Percentiles rank a stretch among this genome's conserved stretches.
Conservation (phyloP, 306 rosid species). For the Rubus parviflorus region DNA sequence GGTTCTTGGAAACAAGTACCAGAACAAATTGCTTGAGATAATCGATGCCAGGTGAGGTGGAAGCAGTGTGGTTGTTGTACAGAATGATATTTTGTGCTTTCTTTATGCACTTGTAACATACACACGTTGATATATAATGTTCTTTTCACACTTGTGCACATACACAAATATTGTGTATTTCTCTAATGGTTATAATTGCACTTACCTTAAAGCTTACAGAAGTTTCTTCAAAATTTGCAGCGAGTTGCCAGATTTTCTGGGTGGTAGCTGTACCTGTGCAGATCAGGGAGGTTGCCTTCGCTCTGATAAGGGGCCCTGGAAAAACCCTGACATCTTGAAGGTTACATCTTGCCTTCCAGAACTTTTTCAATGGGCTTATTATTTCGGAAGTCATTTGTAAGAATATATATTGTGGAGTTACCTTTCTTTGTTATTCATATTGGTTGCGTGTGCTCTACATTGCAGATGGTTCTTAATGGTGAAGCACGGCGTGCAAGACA, state of each 20-base stretch:
- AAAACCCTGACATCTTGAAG: constrained; percentile 87
- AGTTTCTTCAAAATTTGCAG: constrained; percentile 48
- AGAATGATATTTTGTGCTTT: background rate
- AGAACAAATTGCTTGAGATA: constrained; percentile 83
- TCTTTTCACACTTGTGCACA: background rate
- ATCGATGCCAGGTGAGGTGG: constrained; percentile 78
- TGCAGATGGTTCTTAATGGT: constrained; percentile 84
- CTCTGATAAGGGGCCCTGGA: constrained; percentile 99
- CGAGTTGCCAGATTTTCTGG: constrained; percentile 95
- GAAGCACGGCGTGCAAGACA: constrained; percentile 80
- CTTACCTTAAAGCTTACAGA: constrained; percentile 18
- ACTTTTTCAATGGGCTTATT: constrained; percentile 7
- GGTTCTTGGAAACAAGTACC: constrained; percentile 99
- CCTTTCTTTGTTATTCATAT: constrained; percentile 21
- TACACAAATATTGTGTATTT: background rate
- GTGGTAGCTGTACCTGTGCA: constrained; percentile 88
- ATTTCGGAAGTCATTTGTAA: background rate
- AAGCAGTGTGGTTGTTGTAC: background rate
- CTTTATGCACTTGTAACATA: background rate
- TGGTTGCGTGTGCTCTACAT: constrained; percentile 25
- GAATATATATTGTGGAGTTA: background rate
- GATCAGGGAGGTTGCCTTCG: constrained; percentile 91
- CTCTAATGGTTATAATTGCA: constrained; percentile 5
- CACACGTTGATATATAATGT: no score
- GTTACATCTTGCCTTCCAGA: constrained; percentile 33